Conservation (phyloP, 1,284 basidiomycete genomes). For the Pholiota adiposa region DNA sequence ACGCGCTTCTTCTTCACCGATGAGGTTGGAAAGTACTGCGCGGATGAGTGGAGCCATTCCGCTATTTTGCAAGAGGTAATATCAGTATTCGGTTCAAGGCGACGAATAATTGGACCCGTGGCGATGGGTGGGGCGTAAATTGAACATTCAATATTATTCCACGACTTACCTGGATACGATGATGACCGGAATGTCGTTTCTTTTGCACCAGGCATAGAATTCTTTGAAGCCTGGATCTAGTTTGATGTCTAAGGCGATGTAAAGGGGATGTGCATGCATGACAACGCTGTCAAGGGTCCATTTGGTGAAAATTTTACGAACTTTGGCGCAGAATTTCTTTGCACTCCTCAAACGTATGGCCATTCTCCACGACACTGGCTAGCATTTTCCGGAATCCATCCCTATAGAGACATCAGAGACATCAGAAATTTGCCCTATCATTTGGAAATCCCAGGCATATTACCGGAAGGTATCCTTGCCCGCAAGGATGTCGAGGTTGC, state of each 20-base stretch:
- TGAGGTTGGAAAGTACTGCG: constrained; percentile 79
- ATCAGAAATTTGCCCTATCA: not conserved
- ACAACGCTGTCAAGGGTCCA: not conserved
- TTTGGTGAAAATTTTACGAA: constrained; percentile 24
- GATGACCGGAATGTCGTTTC: constrained; percentile 80
- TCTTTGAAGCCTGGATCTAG: constrained; percentile 88
- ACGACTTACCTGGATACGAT: constrained; percentile 83
- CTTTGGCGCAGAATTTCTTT: constrained; percentile 63
- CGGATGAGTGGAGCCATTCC: constrained; percentile 94
- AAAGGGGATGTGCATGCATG: not conserved
- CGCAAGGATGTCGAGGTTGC: constrained; percentile 74
- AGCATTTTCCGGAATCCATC: constrained; percentile 85
- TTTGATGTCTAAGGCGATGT: constrained; percentile 63
- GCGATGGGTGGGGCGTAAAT: not conserved
- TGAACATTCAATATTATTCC: constrained; percentile 1
- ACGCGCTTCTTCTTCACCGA: constrained; percentile 74
- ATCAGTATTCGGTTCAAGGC: not conserved
- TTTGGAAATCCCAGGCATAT: not conserved
- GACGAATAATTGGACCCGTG: constrained; percentile 5
- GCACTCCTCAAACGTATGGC: constrained; percentile 81
- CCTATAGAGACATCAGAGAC: constrained; percentile 37
- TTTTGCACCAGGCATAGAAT: constrained; percentile 84
- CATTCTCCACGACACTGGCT: constrained; percentile 67
- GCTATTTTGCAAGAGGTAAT: constrained; percentile 41
- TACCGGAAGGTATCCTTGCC: constrained; percentile 75